These are phyloP conservation scores for Calonectria multiphialidica DNA, from an alignment of 2,329 filamentous ascomycete genomes.

Conservation along the genomic window DNA sequence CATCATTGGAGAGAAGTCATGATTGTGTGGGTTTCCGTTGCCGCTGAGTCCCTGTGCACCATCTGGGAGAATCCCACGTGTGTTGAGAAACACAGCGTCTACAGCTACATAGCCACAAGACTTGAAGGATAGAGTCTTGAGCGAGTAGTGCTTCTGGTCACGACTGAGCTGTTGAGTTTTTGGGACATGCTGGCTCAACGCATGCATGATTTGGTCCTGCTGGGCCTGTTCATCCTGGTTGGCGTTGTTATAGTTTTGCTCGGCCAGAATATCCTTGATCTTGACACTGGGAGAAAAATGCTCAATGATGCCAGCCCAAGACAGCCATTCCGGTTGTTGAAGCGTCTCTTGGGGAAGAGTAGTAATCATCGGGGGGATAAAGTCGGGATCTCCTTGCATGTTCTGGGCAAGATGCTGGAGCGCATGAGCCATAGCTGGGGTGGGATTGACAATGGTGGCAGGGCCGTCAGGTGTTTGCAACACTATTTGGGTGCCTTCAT, in stretches of 20 bases:
- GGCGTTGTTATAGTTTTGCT: slow-evolving; percentile 12
- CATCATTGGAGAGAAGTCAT: slow-evolving; percentile 46
- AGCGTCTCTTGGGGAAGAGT: slow-evolving; percentile 27
- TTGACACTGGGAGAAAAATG: slow-evolving; percentile 54
- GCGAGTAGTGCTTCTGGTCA: slow-evolving; percentile 45
- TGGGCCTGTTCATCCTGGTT: not conserved
- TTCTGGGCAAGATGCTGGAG: slow-evolving; percentile 9
- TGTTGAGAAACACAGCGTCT: slow-evolving; percentile 49
- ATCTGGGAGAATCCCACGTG: slow-evolving; percentile 48
- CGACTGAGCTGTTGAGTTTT: slow-evolving; percentile 29
- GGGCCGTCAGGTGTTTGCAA: not conserved
- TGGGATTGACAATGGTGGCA: not conserved
- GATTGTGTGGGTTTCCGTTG: slow-evolving; percentile 38
- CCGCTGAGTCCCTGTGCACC: slow-evolving; percentile 36
- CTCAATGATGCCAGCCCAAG: slow-evolving; percentile 58
- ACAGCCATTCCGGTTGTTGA: slow-evolving; percentile 48
- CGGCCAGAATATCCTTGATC: slow-evolving; percentile 39
- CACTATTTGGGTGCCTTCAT: not conserved
- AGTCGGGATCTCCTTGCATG: slow-evolving; percentile 6
- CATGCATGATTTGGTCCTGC: slow-evolving; percentile 18
- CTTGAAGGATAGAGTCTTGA: slow-evolving; percentile 62
- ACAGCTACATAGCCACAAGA: slow-evolving; percentile 73
- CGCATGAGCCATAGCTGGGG: slow-evolving; percentile 1
- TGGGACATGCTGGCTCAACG: slow-evolving; percentile 39
- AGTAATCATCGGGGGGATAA: slow-evolving; percentile 10